Percentiles rank a stretch among this genome's conserved stretches.
These are phyloP conservation scores for Gossypium schwendimanii DNA, from an alignment of 441 rosid species.

Conservation along the genomic window DNA sequence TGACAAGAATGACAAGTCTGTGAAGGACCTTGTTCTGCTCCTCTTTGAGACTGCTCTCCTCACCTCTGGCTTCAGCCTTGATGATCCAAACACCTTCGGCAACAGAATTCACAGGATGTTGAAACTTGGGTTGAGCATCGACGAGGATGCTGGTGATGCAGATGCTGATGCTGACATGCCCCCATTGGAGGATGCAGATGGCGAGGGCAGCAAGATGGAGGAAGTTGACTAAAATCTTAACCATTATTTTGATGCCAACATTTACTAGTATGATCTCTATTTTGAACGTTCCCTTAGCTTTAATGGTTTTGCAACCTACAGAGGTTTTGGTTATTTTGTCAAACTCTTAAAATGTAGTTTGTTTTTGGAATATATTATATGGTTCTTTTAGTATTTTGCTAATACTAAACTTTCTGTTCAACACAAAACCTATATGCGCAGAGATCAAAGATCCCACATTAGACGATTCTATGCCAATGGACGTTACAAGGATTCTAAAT, in stretches of 20 bases:
- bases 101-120: constrained; percentile 68
- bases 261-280: neutral
- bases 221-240: constrained; percentile 44
- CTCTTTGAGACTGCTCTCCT: constrained; percentile 58
- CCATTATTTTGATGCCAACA: neutral
- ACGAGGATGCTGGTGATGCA: constrained; percentile 41
- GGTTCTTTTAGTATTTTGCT: neutral
- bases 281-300: neutral
- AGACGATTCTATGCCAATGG: too few relatives aligned
- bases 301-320: too few relatives aligned
- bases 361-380: neutral
- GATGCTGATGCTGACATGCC: constrained; percentile 52
- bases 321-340: neutral
- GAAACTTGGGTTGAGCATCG: constrained; percentile 61
- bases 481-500: too few relatives aligned
- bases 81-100: constrained; percentile 65
- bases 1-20: constrained; percentile 57
- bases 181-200: constrained; percentile 49
- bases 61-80: constrained; percentile 63
- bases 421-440: neutral
- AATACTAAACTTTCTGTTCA: neutral
- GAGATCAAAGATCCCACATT: too few relatives aligned
- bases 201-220: constrained; percentile 74
- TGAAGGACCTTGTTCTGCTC: constrained; percentile 55
- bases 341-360: neutral